These are phyloP conservation scores for Xylaria sp. DNA, from an alignment of 2,329 filamentous ascomycete genomes.

Conservation along the genomic window DNA sequence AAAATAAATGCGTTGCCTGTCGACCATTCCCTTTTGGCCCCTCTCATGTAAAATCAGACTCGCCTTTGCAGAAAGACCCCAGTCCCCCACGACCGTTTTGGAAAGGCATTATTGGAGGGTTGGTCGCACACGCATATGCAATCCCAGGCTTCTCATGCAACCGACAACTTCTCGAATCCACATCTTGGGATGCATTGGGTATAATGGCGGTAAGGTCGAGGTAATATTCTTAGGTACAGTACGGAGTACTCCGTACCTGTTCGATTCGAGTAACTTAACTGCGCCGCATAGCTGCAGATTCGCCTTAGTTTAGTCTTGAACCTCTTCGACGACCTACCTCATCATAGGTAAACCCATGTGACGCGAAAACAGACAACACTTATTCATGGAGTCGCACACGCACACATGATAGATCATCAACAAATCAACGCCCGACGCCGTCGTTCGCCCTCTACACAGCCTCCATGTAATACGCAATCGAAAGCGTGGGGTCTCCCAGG, in stretches of 20 bases:
- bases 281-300: constrained; percentile 11
- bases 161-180: constrained; percentile 2
- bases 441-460: constrained; percentile 20
- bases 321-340: not conserved
- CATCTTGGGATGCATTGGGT: not conserved
- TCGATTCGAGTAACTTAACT: not conserved
- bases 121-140: not conserved
- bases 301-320: not conserved
- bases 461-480: constrained; percentile 32
- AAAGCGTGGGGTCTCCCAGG: constrained; percentile 4
- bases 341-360: constrained; percentile 2
- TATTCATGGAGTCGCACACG: not conserved
- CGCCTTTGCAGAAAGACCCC: not conserved
- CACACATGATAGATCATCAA: not conserved
- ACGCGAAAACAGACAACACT: not conserved
- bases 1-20: not conserved
- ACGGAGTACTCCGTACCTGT: no score
- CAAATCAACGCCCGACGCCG: not conserved
- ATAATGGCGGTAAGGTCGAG: not conserved
- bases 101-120: not conserved
- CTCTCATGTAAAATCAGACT: not conserved
- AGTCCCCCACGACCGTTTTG: not conserved
- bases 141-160: not conserved
- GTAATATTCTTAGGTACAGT: not conserved
- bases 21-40: not conserved